Base-by-base conservation (phyloP, 805 yeast species). In the Barnettozyma sucrosica region DNA sequence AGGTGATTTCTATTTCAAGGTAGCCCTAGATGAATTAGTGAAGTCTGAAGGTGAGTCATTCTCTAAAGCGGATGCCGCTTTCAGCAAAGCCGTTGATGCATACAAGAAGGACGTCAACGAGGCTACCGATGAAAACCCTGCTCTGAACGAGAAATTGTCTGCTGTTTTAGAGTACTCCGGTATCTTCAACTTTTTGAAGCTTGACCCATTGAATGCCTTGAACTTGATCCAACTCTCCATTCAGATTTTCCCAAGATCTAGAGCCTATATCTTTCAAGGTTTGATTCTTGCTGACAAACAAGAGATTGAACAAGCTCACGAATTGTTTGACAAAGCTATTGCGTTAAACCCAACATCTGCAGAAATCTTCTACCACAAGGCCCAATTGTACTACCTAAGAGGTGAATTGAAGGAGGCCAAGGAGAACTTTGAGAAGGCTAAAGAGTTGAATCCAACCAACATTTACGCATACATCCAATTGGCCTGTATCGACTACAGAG, bases 321-420 rank as follows among this genome's bases (percentile, higher is more conserved):
- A 69, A 41, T 85, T 83, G 67, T 89, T 93, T 61, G 78, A 79
- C 45, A 69, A 74, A 46, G 98, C 97, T 19, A 72, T 81, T 51
- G 70, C 74, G 50, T 62, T 85, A 52, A 83, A 87, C 61, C 80
- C 92, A 43, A 69, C 77, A 21, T 79, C 81, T 60, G 81, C 93
- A 30, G 96, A 93, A 62, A 79, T 85, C 55, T 87, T 83, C 73
- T 93, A 93, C 74, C 99, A 93, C 70, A 81, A 85, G 65, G 99
- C 95, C 57, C 99, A 93, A 77, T 76, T 90, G 64, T 79, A 77
- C 66, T 92, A 90, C 71, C 72, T 93, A 60, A 80, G 87, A 52
- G 83, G 83, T 52, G 86, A 88, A 51, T 79, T 85, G 61, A 70
- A 68, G 34, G 74, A 80, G 54, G 97, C 99, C 33, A 77, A 81